Conservation (phyloP, 1,284 basidiomycete species). For the Leccinum huronense region DNA sequence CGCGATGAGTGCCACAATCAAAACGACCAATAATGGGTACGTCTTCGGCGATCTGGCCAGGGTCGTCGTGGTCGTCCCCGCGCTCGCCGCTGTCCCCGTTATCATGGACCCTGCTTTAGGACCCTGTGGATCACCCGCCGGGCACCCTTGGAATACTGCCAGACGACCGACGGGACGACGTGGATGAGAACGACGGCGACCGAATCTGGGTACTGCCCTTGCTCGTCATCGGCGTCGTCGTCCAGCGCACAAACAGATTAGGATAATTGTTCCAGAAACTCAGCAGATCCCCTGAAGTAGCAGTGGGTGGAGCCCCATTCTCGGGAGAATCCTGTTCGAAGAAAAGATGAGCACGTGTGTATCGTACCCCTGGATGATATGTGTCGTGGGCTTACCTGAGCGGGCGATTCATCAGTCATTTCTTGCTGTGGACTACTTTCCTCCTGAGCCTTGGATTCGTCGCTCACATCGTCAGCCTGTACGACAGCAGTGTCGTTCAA, state of each 20-base stretch:
- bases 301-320: constrained; percentile 14
- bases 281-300: constrained; percentile 36
- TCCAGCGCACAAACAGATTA: constrained; percentile 42
- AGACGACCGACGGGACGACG: constrained; percentile 30
- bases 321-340: constrained; percentile 26
- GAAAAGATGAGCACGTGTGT: not conserved
- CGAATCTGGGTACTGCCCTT: constrained; percentile 15
- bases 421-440: constrained; percentile 28
- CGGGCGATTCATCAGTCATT: constrained; percentile 18
- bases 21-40: constrained; percentile 58
- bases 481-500: constrained; percentile 40
- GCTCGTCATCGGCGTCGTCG: constrained; percentile 18
- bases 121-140: constrained; percentile 21
- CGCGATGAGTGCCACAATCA: constrained; percentile 82
- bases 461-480: constrained; percentile 23
- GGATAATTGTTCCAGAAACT: constrained; percentile 48
- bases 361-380: not conserved
- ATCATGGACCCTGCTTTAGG: not conserved
- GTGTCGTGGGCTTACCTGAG: constrained; percentile 18
- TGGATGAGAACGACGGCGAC: constrained; percentile 21
- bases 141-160: constrained; percentile 23
- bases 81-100: not conserved
- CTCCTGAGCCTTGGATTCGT: constrained; percentile 36
- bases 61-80: not conserved
- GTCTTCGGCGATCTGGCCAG: constrained; percentile 9